Evolutionary conservation across 108 stramenopile genomes (phyloP), one percentile per base, ranked within the genome.

Genomic region (Nitzschia sp.): DNA sequence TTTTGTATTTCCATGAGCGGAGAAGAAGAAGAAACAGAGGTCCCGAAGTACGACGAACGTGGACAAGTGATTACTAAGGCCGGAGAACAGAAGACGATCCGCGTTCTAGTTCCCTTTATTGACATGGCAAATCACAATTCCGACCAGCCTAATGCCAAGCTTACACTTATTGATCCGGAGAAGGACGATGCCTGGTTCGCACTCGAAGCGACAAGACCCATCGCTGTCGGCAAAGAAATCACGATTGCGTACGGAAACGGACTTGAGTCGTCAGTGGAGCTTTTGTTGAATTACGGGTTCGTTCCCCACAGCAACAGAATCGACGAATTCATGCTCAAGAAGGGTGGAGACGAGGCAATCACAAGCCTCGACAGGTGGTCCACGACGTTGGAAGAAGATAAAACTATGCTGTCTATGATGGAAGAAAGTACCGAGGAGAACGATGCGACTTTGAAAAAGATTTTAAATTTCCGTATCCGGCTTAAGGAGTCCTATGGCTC

Each of bases 101-200:
- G 83, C 19, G 83, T 90, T 0, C 50, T 90, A 50, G 57, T 90
- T 3, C 85, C 89, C 8, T 86, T 80, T 58, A 59, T 90, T 22
- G 89, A 90, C 46, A 77, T 90, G 71, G 73, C 75, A 2, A 90
- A 90, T 71, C 89, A 90, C 59, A 64, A 63, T 47, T 80, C 83
- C 4, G 73, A 80, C 47, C 69, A 76, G 47, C 46, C 75, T 19
- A 90, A 90, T 68, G 72, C 78, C 19, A 80, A 83, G 47, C 35
- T 86, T 38, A 80, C 82, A 29, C 36, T 90, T 33, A 75, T 90
- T 57, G 85, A 90, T 68, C 85, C 89, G 15, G 85, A 90, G 57
- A 85, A 86, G 60, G 89, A 86, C 71, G 83, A 90, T 50, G 84
- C 85, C 16, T 86, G 79, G 76, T 90, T 90, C 72, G 83, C 79